Evolutionary conservation across 2,329 filamentous ascomycete genomes (phyloP).

Genomic region (Fonsecaea multimorphosa): DNA sequence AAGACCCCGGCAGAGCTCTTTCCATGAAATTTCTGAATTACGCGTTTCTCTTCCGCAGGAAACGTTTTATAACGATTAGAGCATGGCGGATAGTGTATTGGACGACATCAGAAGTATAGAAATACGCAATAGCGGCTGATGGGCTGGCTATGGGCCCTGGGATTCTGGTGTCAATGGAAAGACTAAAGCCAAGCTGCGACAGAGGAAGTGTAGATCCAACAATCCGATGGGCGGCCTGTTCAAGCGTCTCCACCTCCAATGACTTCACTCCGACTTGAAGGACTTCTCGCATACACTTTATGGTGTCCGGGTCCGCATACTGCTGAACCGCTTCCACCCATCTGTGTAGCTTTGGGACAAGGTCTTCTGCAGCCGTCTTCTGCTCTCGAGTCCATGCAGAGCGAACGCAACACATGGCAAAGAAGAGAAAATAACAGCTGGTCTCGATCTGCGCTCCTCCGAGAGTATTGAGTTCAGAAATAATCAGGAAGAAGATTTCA

Average conservation of each 20-base stretch:
- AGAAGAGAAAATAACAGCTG: neutral
- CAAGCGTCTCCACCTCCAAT: neutral
- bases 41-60: no score
- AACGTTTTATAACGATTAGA: neutral
- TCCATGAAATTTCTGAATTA: no score
- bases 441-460: neutral
- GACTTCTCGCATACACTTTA: neutral
- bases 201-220: neutral
- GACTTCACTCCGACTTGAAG: neutral
- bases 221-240: neutral
- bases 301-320: neutral
- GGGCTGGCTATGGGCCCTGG: neutral
- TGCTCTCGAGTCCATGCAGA: neutral
- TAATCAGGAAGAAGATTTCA: neutral
- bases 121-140: neutral
- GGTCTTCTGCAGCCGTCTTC: neutral
- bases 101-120: neutral
- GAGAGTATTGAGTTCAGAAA: neutral
- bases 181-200: neutral
- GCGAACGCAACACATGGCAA: neutral
- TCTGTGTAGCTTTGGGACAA: neutral
- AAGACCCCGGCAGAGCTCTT: no score
- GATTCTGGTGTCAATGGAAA: no score
- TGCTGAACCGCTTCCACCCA: neutral
- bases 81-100: neutral